Percentiles rank a stretch among this genome's conserved stretches.
phyloP scores from a whole-genome alignment of 805 yeast genomes.

The Grigorovia transvaalensis region DNA sequence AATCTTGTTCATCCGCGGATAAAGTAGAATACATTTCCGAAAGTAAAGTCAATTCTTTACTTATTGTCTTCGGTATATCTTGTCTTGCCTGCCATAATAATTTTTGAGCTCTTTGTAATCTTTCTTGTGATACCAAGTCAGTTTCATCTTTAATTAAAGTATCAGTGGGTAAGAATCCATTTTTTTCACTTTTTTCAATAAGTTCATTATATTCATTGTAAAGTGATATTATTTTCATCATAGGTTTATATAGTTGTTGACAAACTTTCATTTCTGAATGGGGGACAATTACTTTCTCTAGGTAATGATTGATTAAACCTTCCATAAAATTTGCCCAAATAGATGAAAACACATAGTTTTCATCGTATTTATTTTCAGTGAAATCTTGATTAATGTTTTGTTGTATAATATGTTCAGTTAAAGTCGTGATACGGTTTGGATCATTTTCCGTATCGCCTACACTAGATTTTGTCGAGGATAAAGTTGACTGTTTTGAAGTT shows the following conservation, averaged over 20 bases:
- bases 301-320: conserved; percentile 29
- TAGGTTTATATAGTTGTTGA: conserved; percentile 29
- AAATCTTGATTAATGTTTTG: conserved; percentile 27
- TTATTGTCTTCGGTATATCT: conserved; percentile 29
- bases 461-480: background rate
- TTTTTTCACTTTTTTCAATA: conserved; percentile 28
- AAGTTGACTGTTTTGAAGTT: background rate
- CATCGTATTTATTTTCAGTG: conserved; percentile 23
- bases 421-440: conserved; percentile 8
- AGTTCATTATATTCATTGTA: conserved; percentile 29
- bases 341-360: conserved; percentile 28
- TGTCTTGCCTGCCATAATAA: conserved; percentile 27
- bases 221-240: conserved; percentile 29
- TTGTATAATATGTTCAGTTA: conserved; percentile 26
- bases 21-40: conserved; percentile 29
- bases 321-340: conserved; percentile 33
- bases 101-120: conserved; percentile 25
- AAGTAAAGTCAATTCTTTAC: conserved; percentile 26
- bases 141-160: conserved; percentile 1
- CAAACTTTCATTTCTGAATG: conserved; percentile 30
- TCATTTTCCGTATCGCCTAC: background rate
- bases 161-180: conserved; percentile 22
- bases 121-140: conserved; percentile 17
- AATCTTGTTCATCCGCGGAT: conserved; percentile 30
- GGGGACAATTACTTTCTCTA: conserved; percentile 28